Base-by-base conservation (phyloP, 1,284 basidiomycete species). In the Boletellus dicymbophilus region DNA sequence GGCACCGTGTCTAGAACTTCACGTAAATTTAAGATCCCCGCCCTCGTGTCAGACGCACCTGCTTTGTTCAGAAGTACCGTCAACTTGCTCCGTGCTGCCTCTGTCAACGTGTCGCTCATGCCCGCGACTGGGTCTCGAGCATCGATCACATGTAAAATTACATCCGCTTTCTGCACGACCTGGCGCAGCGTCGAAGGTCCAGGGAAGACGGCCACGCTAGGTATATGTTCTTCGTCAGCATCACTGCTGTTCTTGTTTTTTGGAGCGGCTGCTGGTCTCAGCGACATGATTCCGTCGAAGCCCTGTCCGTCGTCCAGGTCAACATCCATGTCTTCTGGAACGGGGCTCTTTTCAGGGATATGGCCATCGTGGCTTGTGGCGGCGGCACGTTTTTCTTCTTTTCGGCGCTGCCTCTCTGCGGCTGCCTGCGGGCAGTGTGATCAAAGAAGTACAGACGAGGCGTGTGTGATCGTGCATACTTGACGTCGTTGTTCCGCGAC, bases 51-150 rank as follows among this genome's bases (percentile, higher is more conserved):
- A 25, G 36, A 75, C 84, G 52, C 61, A 90, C 92, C 93, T 57
- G 90, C 88, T 76, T 97, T 97, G 71, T 90, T 96, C 45, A 97
- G 66, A 12, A 96, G 77, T 15, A 94, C 71, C 20, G 88, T 64
- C n/a, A 89, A 60, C 66, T 82, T 84, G 34, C 68, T 69, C 34
- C 68, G 54, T 16, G 72, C 60, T 73, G 76, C 46, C 46, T 57
- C 56, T 27, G 46, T 22, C 37, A 70, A 49, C 11, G 38, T 53
- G 8, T 66, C 57, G 16, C 68, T 69, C n/a, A 66, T 57, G 8
- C 65, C 54, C 26, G 65, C 66, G 21, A 39, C 50, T 48, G 94
- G 92, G 67, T 96, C 94, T 40, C 93, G 78, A 2, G 89, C 90
- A 65, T 97, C 94, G 43, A 97, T 75, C 3, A 96, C 82, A 71